Percentiles rank a stretch among this genome's conserved stretches.
These are phyloP conservation scores for Elongisporangium senticosum DNA, from an alignment of 352 stramenopile genomes.

Conservation along the genomic window DNA sequence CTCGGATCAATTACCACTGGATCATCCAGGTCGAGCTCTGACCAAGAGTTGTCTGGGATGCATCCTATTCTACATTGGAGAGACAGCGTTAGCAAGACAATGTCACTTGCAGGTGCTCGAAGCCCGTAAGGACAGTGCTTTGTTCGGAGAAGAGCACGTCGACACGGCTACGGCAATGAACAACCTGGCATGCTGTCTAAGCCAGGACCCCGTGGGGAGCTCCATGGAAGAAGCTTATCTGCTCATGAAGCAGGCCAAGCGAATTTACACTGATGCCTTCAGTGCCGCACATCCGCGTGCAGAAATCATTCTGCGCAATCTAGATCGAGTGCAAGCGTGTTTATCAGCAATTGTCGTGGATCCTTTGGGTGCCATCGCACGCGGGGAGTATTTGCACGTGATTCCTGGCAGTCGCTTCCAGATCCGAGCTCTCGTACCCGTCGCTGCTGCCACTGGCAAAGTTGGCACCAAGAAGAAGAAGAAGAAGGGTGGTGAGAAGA, in stretches of 20 bases:
- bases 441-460: slow-evolving; percentile 12
- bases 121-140: slow-evolving; percentile 16
- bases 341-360: slow-evolving; percentile 45
- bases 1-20: slow-evolving; percentile 22
- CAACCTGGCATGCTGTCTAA: slow-evolving; percentile 67
- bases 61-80: slow-evolving; percentile 48
- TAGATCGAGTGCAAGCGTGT: slow-evolving; percentile 32
- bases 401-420: slow-evolving; percentile 59
- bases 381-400: slow-evolving; percentile 55
- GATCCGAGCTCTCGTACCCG: slow-evolving; percentile 52
- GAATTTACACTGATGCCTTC: slow-evolving; percentile 43
- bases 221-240: slow-evolving; percentile 50
- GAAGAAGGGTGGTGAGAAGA: slow-evolving; percentile 31
- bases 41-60: slow-evolving; percentile 48
- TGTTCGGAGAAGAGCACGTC: slow-evolving; percentile 23
- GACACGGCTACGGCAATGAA: slow-evolving; percentile 72
- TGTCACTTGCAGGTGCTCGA: slow-evolving; percentile 53
- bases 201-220: slow-evolving; percentile 22
- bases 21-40: slow-evolving; percentile 30
- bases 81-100: slow-evolving; percentile 38
- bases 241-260: slow-evolving; percentile 41
- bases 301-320: slow-evolving; percentile 36
- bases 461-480: slow-evolving; percentile 24
- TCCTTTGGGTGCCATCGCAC: slow-evolving; percentile 25
- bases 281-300: slow-evolving; percentile 37